Conservation (phyloP, 768 basidiomycete genomes). For the Kwoniella dejecticola region DNA sequence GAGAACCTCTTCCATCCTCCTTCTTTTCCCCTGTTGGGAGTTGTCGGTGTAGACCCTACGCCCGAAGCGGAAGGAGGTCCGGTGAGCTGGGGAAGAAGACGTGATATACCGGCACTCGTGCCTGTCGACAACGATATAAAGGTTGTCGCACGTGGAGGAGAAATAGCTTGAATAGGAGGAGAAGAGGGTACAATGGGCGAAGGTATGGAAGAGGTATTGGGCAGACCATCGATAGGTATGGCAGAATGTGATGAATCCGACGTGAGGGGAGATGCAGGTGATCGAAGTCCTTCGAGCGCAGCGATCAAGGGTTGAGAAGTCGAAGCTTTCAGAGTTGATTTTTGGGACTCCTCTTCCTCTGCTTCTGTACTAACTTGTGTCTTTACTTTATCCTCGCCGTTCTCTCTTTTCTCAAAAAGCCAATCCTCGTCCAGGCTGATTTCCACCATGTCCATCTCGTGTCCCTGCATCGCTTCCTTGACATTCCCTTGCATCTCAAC, state of each 20-base stretch:
- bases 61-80: slow-evolving; percentile 4
- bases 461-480: background rate
- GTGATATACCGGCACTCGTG: slow-evolving; percentile 50
- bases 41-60: slow-evolving; percentile 10
- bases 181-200: slow-evolving; percentile 1
- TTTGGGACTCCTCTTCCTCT: slow-evolving; percentile 10
- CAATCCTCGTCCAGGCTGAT: slow-evolving; percentile 35
- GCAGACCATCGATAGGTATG: background rate
- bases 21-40: slow-evolving; percentile 3
- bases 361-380: background rate
- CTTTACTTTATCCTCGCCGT: no score
- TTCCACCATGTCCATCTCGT: background rate
- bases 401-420: slow-evolving; percentile 27
- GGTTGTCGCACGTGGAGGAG: slow-evolving; percentile 17
- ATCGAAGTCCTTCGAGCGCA: background rate
- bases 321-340: slow-evolving; percentile 27
- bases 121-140: slow-evolving; percentile 33
- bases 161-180: slow-evolving; percentile 1
- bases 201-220: background rate
- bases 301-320: slow-evolving; percentile 3
- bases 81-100: slow-evolving; percentile 62
- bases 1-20: slow-evolving; percentile 47
- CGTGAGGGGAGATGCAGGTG: background rate
- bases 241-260: background rate
- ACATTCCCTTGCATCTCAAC: background rate